Evolutionary conservation across 2,329 filamentous ascomycete species (phyloP).

Genomic region (Pseudogymnoascus sp.): DNA sequence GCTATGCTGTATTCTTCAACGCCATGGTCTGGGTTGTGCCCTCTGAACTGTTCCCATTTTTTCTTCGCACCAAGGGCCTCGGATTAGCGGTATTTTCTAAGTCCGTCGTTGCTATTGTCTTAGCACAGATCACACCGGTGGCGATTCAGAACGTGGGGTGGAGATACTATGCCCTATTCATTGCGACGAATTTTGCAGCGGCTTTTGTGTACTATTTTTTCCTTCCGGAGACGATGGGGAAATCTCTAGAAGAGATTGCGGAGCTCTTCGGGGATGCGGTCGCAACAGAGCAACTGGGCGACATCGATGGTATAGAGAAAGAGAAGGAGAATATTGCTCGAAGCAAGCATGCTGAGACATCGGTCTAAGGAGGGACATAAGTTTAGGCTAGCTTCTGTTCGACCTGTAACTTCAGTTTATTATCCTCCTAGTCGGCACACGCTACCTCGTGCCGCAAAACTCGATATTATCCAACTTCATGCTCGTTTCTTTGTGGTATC

Average conservation of each 20-base stretch:
- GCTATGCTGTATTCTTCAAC: constrained; percentile 34
- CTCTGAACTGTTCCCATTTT: constrained; percentile 30
- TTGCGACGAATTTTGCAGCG: constrained; percentile 24
- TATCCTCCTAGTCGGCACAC: not conserved
- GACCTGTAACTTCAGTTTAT: not conserved
- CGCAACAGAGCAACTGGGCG: constrained; percentile 6
- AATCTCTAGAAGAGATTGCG: constrained; percentile 52
- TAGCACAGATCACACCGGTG: constrained; percentile 30
- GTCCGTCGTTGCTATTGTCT: constrained; percentile 25
- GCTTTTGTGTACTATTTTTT: constrained; percentile 36
- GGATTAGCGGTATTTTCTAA: constrained; percentile 28
- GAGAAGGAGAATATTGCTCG: not conserved
- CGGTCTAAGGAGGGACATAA: not conserved
- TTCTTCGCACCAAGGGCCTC: constrained; percentile 27
- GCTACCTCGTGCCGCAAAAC: not conserved
- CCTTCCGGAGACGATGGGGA: constrained; percentile 61
- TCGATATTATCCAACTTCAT: no score
- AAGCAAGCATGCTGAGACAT: not conserved
- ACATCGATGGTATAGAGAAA: not conserved
- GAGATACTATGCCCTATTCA: constrained; percentile 36
- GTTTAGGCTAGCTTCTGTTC: not conserved
- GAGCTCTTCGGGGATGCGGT: constrained; percentile 24
- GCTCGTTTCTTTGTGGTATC: no score
- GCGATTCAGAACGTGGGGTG: constrained; percentile 32
- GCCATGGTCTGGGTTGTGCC: constrained; percentile 30